Evolutionary conservation across 164 flowering plant species (phyloP).

Genomic region (Vitis cinerea): DNA sequence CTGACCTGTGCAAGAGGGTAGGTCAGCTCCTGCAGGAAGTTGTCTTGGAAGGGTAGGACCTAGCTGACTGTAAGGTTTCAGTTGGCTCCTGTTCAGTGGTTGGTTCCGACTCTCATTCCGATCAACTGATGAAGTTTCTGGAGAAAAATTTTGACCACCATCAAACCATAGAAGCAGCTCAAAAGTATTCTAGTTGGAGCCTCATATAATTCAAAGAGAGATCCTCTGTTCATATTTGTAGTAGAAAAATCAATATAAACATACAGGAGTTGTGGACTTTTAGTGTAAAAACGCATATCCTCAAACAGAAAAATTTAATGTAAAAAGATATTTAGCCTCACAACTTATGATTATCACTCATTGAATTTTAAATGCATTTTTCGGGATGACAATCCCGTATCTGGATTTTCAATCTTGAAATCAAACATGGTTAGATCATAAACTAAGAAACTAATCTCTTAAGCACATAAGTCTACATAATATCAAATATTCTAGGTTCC

Average conservation of each 20-base stretch:
- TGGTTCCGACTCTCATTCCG: conserved; percentile 57
- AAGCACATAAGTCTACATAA: too few species aligned
- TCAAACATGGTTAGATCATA: too few species aligned
- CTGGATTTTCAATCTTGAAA: too few species aligned
- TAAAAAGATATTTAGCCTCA: not conserved
- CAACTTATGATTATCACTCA: too few species aligned
- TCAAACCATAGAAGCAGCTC: conserved; percentile 2
- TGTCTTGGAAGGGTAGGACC: conserved; percentile 61
- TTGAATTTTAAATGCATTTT: too few species aligned
- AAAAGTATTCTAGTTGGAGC: not conserved
- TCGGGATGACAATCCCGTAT: too few species aligned
- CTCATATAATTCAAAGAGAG: not conserved
- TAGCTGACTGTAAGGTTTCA: conserved; percentile 41
- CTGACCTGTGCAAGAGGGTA: conserved; percentile 82
- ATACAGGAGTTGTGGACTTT: not conserved
- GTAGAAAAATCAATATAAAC: not conserved
- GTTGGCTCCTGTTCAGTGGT: conserved; percentile 36
- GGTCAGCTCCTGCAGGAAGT: conserved; percentile 83
- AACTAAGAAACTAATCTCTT: too few species aligned
- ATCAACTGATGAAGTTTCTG: conserved; percentile 57
- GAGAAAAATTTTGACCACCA: conserved; percentile 7
- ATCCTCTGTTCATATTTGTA: not conserved
- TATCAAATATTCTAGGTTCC: too few species aligned
- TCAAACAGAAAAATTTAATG: not conserved
- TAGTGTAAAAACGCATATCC: not conserved